Evolutionary conservation across 1,284 basidiomycete species (phyloP).

Genomic region (Trametes polyzona): DNA sequence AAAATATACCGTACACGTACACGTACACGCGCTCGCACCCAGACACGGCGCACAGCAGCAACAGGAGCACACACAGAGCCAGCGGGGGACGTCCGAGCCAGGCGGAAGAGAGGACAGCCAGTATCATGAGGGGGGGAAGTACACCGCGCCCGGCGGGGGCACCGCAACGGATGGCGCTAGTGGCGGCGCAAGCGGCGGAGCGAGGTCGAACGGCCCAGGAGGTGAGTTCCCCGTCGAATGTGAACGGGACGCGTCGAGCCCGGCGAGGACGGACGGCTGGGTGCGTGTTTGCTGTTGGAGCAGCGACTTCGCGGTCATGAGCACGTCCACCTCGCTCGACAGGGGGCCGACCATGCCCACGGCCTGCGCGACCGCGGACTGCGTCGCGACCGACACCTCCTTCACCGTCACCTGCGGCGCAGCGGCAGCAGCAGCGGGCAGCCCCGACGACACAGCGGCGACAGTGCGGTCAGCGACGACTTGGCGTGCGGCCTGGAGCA

Average conservation of each 20-base stretch:
- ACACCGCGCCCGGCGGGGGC: constrained; percentile 21
- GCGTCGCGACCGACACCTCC: constrained; percentile 77
- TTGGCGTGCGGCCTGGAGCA: constrained; percentile 75
- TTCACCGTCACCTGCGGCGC: constrained; percentile 68
- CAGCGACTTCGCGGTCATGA: constrained; percentile 66
- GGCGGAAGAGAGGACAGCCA: background rate
- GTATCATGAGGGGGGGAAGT: constrained; percentile 24
- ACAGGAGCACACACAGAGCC: constrained; percentile 14
- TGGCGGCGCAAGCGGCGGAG: constrained; percentile 7
- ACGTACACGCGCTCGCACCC: constrained; percentile 10
- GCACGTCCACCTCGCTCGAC: constrained; percentile 69
- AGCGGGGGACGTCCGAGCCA: constrained; percentile 8
- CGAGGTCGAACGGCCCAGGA: constrained; percentile 21
- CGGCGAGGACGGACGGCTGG: constrained; percentile 14
- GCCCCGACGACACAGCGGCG: constrained; percentile 46
- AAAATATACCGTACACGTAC: constrained; percentile 15
- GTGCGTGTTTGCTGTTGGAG: constrained; percentile 49
- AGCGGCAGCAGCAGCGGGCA: constrained; percentile 43
- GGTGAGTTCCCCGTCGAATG: constrained; percentile 33
- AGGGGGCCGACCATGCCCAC: constrained; percentile 64
- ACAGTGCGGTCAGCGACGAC: constrained; percentile 59
- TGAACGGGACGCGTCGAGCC: constrained; percentile 28
- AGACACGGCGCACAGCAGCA: constrained; percentile 9
- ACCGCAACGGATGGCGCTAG: background rate
- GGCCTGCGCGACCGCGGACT: constrained; percentile 70